A percentile compares a stretch with the other conserved stretches of the same genome.
Conservation (phyloP, 345 rosid species). For the Schrenkiella parvula region DNA sequence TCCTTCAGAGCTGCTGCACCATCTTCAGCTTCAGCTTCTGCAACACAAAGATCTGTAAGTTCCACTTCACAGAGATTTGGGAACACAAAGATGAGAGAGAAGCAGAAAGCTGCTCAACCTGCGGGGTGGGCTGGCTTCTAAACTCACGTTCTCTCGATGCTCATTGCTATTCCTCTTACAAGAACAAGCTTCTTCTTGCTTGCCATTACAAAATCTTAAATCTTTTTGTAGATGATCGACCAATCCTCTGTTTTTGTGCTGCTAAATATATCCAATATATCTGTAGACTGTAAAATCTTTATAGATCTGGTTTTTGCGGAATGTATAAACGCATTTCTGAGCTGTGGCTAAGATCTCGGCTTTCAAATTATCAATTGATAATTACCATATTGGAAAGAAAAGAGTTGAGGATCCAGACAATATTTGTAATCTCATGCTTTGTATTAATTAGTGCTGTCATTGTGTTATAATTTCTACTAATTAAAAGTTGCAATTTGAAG, state of each 20-base stretch:
- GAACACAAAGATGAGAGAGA: slow-evolving; percentile 44
- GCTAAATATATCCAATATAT: slow-evolving; percentile 15
- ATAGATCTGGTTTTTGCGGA: slow-evolving; percentile 5
- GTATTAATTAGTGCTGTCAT: not conserved
- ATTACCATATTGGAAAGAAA: not conserved
- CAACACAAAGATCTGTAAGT: slow-evolving; percentile 39
- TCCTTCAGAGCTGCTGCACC: slow-evolving; percentile 51
- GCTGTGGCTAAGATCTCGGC: not conserved
- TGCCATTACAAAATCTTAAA: slow-evolving; percentile 15
- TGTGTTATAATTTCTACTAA: no score
- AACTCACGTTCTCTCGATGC: not conserved
- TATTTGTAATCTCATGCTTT: not conserved
- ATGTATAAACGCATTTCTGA: slow-evolving; percentile 17
- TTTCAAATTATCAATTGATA: not conserved
- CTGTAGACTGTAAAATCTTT: not conserved
- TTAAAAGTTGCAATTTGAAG: no score
- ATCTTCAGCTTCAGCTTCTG: slow-evolving; percentile 41
- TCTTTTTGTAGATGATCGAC: slow-evolving; percentile 32
- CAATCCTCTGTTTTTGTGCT: slow-evolving; percentile 4
- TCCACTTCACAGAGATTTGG: slow-evolving; percentile 40
- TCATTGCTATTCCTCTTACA: not conserved
- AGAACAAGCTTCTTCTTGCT: not conserved
- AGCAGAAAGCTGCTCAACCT: slow-evolving; percentile 61
- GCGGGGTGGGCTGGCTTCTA: slow-evolving; percentile 99
- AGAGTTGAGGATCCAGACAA: not conserved